Percentiles rank a stretch among this genome's conserved stretches.
These are phyloP conservation scores for Megacollybia marginata DNA, from an alignment of 768 basidiomycete genomes.

Conservation along the genomic window DNA sequence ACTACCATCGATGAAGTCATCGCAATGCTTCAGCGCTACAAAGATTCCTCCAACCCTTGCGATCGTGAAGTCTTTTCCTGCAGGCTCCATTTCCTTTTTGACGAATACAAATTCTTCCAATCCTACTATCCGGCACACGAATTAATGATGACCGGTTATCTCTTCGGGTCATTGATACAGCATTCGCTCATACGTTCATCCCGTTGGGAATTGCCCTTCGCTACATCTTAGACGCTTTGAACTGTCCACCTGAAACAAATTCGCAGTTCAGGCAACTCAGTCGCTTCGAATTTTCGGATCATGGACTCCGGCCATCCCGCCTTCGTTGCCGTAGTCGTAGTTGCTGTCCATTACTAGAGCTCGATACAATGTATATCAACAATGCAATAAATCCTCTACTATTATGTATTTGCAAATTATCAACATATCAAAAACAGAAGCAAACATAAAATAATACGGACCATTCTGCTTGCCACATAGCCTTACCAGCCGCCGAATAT, in stretches of 20 bases:
- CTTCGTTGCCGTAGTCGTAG: too few species aligned
- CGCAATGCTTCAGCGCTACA: slow-evolving; percentile 76
- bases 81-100: slow-evolving; percentile 98
- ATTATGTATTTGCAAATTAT: too few species aligned
- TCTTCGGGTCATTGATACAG: slow-evolving; percentile 95
- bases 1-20: slow-evolving; percentile 94
- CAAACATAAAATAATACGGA: too few species aligned
- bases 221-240: slow-evolving; percentile 91
- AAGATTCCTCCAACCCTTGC: slow-evolving; percentile 70
- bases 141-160: slow-evolving; percentile 89
- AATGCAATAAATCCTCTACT: too few species aligned
- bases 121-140: slow-evolving; percentile 92
- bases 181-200: slow-evolving; percentile 84
- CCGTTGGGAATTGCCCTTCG: slow-evolving; percentile 95
- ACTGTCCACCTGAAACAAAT: slow-evolving; percentile 86
- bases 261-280: slow-evolving; percentile 87
- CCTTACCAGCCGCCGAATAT: too few species aligned
- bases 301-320: too few species aligned
- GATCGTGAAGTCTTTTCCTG: slow-evolving; percentile 99
- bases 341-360: too few species aligned
- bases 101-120: slow-evolving; percentile 99
- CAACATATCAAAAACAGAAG: too few species aligned
- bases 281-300: slow-evolving; percentile 80
- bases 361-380: too few species aligned
- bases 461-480: too few species aligned